phyloP scores from a whole-genome alignment of 345 rosid genomes.

The Draba incana region DNA sequence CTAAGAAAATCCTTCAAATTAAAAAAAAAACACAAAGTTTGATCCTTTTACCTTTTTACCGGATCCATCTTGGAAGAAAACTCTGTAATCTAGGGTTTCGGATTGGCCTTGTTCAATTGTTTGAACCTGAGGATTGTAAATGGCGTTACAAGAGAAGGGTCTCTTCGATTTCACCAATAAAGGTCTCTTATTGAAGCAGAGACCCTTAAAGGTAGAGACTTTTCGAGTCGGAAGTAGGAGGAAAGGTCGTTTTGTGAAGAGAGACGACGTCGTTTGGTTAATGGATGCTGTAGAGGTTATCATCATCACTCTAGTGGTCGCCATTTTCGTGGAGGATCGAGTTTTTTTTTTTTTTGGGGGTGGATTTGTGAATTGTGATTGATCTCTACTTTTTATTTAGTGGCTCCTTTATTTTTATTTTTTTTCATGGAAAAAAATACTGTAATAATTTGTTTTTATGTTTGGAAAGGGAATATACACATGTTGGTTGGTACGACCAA shows the following conservation, averaged over 20 bases:
- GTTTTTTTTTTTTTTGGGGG: neutral
- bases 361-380: neutral
- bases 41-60: conserved; percentile 54
- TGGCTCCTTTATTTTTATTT: conserved; percentile 1
- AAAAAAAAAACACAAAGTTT: neutral
- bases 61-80: conserved; percentile 57
- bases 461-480: neutral
- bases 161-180: conserved; percentile 42
- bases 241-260: conserved; percentile 46
- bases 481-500: conserved; percentile 3
- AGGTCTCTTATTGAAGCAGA: conserved; percentile 32
- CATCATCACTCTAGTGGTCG: conserved; percentile 53
- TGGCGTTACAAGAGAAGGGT: conserved; percentile 54
- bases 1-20: neutral
- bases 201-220: conserved; percentile 16
- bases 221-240: conserved; percentile 28
- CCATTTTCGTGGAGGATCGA: conserved; percentile 40
- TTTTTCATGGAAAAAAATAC: neutral
- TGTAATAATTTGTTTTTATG: neutral
- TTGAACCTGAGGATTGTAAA: conserved; percentile 54
- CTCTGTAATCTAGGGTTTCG: conserved; percentile 72
- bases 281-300: conserved; percentile 34
- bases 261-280: conserved; percentile 44
- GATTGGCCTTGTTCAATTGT: conserved; percentile 66
- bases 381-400: neutral